Evolutionary conservation across 78 protist genomes (phyloP).

Genomic region (Dictyostelium citrinum): DNA sequence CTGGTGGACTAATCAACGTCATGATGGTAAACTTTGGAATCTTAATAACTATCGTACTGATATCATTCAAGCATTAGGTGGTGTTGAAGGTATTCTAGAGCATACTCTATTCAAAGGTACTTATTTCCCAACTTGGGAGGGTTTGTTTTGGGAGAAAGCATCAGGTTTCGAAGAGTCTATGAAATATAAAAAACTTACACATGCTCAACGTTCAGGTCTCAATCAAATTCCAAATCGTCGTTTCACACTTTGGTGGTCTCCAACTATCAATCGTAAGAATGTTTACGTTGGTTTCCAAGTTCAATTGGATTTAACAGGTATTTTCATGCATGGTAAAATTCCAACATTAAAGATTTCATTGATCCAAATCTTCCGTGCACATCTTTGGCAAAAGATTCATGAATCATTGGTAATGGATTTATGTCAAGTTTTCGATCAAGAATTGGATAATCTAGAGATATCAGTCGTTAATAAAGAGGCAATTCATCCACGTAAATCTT

Average conservation of each 20-base stretch:
- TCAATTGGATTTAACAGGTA: constrained; percentile 99
- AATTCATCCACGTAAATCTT: constrained; percentile 99
- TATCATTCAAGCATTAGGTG: constrained; percentile 99
- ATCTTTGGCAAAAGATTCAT: constrained; percentile 99
- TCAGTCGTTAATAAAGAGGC: constrained; percentile 99
- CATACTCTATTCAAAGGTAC: constrained; percentile 99
- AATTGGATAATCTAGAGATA: constrained; percentile 97
- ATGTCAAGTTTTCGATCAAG: constrained; percentile 98
- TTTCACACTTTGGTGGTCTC: constrained; percentile 99
- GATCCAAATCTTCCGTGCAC: constrained; percentile 99
- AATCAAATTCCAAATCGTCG: constrained; percentile 99
- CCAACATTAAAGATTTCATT: constrained; percentile 99
- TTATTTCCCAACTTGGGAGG: constrained; percentile 99
- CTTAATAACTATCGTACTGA: constrained; percentile 99
- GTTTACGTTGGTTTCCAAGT: constrained; percentile 99
- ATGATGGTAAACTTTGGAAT: constrained; percentile 99
- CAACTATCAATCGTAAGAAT: constrained; percentile 99
- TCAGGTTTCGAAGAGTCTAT: constrained; percentile 86
- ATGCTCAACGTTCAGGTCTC: constrained; percentile 99
- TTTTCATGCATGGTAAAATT: constrained; percentile 99
- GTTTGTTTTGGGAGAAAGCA: constrained; percentile 99
- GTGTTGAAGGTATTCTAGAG: constrained; percentile 99
- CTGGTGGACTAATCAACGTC: constrained; percentile 99
- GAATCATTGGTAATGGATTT: constrained; percentile 97
- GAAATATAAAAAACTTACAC: constrained; percentile 99